phyloP scores from a whole-genome alignment of 805 yeast genomes.

The Pichia cephalocereana region DNA sequence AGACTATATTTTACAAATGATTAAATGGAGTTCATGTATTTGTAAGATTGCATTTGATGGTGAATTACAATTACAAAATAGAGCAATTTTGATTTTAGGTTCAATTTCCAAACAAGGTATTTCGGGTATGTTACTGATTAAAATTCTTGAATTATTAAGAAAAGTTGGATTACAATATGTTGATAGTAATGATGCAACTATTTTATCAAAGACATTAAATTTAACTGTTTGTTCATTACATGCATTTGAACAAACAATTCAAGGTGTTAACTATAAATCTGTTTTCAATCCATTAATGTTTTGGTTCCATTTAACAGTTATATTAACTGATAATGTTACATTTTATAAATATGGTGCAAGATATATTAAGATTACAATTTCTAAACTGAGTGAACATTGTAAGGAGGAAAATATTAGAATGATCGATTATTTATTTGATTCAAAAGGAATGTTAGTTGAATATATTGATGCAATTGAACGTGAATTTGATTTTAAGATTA shows the following conservation, averaged over 20 bases:
- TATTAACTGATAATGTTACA: conserved; percentile 19
- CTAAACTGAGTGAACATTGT: conserved; percentile 25
- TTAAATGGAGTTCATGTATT: conserved; percentile 57
- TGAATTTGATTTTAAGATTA: conserved; percentile 30
- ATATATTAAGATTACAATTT: conserved; percentile 29
- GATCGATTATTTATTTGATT: conserved; percentile 22
- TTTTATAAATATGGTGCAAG: conserved; percentile 25
- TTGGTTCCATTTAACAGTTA: conserved; percentile 33
- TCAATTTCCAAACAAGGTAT: conserved; percentile 56
- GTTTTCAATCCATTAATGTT: conserved; percentile 38
- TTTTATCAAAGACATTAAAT: background rate
- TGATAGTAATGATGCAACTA: background rate
- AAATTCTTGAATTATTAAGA: conserved; percentile 17
- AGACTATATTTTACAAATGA: conserved; percentile 46
- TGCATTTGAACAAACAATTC: conserved; percentile 38
- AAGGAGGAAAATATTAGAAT: conserved; percentile 21
- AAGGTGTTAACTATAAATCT: conserved; percentile 39
- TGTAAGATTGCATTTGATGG: conserved; percentile 51
- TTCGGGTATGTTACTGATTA: conserved; percentile 38
- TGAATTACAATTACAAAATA: conserved; percentile 51
- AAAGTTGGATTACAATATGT: conserved; percentile 9
- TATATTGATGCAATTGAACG: conserved; percentile 36
- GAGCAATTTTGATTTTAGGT: conserved; percentile 65
- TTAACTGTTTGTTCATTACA: conserved; percentile 30
- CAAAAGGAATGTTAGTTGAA: conserved; percentile 32